Evolutionary conservation across 208 protist species (phyloP).

Genomic region (Trichomonas vaginalis): DNA sequence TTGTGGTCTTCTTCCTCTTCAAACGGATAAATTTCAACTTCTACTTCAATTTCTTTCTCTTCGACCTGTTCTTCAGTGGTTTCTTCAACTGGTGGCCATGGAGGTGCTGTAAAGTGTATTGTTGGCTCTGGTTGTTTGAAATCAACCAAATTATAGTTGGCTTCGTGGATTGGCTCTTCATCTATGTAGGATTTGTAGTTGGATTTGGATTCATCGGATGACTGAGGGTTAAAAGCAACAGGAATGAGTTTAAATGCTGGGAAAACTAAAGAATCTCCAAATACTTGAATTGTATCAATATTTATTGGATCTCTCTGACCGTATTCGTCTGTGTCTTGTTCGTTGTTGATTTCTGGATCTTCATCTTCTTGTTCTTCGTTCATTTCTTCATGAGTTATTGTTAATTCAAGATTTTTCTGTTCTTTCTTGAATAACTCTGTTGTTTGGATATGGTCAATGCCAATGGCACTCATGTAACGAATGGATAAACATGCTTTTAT

Average conservation of each 20-base stretch:
- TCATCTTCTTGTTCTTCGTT: neutral
- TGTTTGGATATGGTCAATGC: neutral
- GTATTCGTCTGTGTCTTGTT: neutral
- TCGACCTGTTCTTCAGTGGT: neutral
- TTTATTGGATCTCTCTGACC: neutral
- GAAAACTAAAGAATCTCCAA: neutral
- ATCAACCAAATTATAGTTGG: neutral
- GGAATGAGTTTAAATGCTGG: neutral
- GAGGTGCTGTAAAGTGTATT: neutral
- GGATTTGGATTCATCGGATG: neutral
- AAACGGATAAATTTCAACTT: neutral
- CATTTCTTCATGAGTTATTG: neutral
- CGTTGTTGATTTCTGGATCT: neutral
- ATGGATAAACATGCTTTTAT: neutral
- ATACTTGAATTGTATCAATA: neutral
- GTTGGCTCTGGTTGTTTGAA: neutral
- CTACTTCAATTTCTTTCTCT: neutral
- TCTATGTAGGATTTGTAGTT: neutral
- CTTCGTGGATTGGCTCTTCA: neutral
- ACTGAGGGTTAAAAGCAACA: neutral
- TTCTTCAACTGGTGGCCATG: neutral
- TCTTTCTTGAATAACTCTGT: neutral
- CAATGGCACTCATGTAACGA: neutral
- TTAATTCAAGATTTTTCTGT: neutral
- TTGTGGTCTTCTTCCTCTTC: neutral